Conservation (phyloP, 169 alveolate genomes). For the Cyclospora cayetanensis region DNA sequence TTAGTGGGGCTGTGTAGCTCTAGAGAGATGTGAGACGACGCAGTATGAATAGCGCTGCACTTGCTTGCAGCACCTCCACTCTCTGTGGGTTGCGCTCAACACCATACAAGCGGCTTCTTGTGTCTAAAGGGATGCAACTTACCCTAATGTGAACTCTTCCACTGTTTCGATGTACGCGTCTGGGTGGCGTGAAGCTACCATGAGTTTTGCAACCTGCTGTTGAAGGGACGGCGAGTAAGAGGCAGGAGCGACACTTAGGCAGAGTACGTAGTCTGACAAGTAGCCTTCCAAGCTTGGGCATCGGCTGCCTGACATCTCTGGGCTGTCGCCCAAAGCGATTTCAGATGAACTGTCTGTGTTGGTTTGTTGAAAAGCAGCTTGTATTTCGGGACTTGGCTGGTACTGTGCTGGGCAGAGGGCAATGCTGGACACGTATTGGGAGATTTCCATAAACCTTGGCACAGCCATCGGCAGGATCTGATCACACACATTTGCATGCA, state of each 20-base stretch:
- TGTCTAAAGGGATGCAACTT: too few relatives aligned
- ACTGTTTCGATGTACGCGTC: background rate
- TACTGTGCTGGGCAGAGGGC: background rate
- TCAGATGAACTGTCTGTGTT: too few relatives aligned
- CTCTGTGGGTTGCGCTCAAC: too few relatives aligned
- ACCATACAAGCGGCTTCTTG: too few relatives aligned
- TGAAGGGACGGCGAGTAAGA: background rate
- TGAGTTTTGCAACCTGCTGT: background rate
- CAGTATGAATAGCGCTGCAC: too few relatives aligned
- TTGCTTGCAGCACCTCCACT: too few relatives aligned
- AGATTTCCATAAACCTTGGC: background rate
- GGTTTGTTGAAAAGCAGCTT: background rate
- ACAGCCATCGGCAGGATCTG: slow-evolving; percentile 33
- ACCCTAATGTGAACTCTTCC: background rate
- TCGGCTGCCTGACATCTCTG: background rate
- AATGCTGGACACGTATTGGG: background rate
- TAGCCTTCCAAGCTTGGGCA: background rate
- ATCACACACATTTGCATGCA: background rate
- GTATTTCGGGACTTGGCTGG: background rate
- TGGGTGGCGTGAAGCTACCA: background rate
- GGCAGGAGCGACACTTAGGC: background rate
- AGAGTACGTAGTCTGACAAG: background rate
- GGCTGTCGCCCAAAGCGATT: background rate
- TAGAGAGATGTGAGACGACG: too few relatives aligned
- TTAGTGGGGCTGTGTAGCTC: too few relatives aligned